Base-by-base conservation (phyloP, 2,329 filamentous ascomycete species). In the Aspergillus sp. region DNA sequence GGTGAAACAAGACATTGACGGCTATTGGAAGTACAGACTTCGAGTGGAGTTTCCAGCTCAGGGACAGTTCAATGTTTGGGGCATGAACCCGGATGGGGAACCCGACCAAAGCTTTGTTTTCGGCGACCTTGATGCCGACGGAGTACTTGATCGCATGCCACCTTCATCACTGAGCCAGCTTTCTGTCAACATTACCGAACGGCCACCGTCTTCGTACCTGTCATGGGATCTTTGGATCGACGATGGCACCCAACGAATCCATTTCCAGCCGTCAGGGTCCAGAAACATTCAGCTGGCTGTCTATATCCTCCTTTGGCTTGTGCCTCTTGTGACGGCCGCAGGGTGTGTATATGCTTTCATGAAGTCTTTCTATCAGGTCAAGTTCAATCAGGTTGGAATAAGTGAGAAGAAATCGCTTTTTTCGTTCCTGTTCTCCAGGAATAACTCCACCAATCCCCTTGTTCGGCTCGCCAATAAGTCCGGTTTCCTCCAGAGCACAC, bases 11-110 rank as follows among this genome's bases (percentile, higher is more conserved):
- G 77, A 80, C 31, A 74, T 75, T 22, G 79, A 86, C 55, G 79
- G 81, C 17, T 74, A 77, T 3, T 90, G 88, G 88, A 76, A 80
- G 22, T 85, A 84, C 66, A 80, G 86, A 64, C 86, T 89, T 62
- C 84, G 88, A 81, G 79, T 82, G 3, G 87, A 90, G 69, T 90
- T 86, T 83, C 87, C 87, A 6, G 82, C 84, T 3, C 76, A 83
- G 52, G 83, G 86, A 59, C 87, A 89, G 68, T 76, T 89, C 61
- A 90, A 89, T 66, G 80, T 88, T 5, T 90, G 88, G 87, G 88
- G 87, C 55, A 86, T 89, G 71, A 87, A 89, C 67, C 82, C 83
- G 0, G 83, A 89, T 72, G 86, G 86, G 22, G 76, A 84, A 66
- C 87, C 87, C 0, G 87, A 90, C 71, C 80, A 86, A 62, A 83